Evolutionary conservation across 129 eudicot genomes (phyloP).

Genomic region (Chrysanthemum lavandulifolium): DNA sequence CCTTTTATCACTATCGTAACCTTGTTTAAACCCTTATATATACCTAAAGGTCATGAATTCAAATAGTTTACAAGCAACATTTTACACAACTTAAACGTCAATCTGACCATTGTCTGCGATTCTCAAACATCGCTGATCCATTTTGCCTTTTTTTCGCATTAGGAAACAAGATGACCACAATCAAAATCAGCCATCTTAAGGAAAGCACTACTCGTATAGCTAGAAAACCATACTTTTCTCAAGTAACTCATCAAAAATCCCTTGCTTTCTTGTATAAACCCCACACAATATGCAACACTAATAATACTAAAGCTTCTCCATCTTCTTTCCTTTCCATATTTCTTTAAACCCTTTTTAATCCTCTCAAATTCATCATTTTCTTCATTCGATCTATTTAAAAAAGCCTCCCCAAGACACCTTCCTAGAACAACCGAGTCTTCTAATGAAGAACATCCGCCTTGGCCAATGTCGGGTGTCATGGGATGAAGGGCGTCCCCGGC

Average conservation of each 20-base stretch:
- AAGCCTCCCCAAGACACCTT: conserved; percentile 51
- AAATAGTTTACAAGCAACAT: too few species aligned
- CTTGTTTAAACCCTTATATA: too few species aligned
- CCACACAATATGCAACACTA: conserved; percentile 51
- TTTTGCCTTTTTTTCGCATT: background rate
- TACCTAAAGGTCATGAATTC: too few species aligned
- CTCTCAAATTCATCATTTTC: conserved; percentile 28
- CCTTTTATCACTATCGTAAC: too few species aligned
- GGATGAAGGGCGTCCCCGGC: conserved; percentile 82
- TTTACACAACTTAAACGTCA: too few species aligned
- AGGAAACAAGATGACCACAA: conserved; percentile 53
- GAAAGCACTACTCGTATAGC: conserved; percentile 31
- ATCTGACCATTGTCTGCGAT: too few species aligned
- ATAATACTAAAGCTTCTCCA: conserved; percentile 71
- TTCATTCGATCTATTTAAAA: conserved; percentile 23
- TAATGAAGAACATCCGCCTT: conserved; percentile 70
- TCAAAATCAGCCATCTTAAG: conserved; percentile 52
- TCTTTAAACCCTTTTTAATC: conserved; percentile 46
- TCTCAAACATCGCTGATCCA: too few species aligned
- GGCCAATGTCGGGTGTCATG: conserved; percentile 75
- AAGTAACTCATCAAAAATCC: conserved; percentile 48
- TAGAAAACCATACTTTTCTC: conserved; percentile 55
- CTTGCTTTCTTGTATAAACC: conserved; percentile 55
- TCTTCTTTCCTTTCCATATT: conserved; percentile 60
- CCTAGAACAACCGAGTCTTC: conserved; percentile 63